Base-by-base conservation (phyloP, 306 rosid species). In the Ochetophila trinervis region DNA sequence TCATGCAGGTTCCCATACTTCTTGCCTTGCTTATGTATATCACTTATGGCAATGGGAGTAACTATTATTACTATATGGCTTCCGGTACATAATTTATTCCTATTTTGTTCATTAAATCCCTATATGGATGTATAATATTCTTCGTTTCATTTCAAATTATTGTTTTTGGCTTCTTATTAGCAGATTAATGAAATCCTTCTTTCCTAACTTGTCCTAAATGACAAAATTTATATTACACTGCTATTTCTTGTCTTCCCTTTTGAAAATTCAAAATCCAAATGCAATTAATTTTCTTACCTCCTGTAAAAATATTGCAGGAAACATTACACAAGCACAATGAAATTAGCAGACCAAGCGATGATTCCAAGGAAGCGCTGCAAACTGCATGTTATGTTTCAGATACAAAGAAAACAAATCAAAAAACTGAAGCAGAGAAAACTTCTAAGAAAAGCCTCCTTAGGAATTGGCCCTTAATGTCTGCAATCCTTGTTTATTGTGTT, bases 381-480 rank as follows among this genome's bases (percentile, higher is more conserved):
- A 76, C 57, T 66, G 88, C 78, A 73, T 65, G 74, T 51, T 30
- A 18, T 4, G 65, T n/a, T 10, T 50, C 60, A 35, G 53, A 68
- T 9, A 62, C 64, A 67, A 57, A 67, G 16, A 57, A 62, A 37
- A 58, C 49, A 5, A 44, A 37, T 34, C 61, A 58, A 64, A 62
- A 79, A 69, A 57, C 51, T n/a, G 66, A 64, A 58, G 67, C 22
- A 14, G 59, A 27, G 18, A 66, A 9, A 15, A 42, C 55, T 47
- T 34, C 84, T 7, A 64, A 81, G 48, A 78, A 75, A 75, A 90
- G 62, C 78, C 94, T 90, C 64, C 13, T 89, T 21, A 59, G 60
- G 77, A 93, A 93, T 68, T 90, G 96, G 99, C 90, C 95, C 9
- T 75, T 90, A 69, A 90, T 93, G 94, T 89, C 97, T 74, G 64